Evolutionary conservation across 495 filamentous ascomycete genomes (phyloP), one percentile per base, ranked within the genome.

Genomic region (Chlorociboria aeruginascens): DNA sequence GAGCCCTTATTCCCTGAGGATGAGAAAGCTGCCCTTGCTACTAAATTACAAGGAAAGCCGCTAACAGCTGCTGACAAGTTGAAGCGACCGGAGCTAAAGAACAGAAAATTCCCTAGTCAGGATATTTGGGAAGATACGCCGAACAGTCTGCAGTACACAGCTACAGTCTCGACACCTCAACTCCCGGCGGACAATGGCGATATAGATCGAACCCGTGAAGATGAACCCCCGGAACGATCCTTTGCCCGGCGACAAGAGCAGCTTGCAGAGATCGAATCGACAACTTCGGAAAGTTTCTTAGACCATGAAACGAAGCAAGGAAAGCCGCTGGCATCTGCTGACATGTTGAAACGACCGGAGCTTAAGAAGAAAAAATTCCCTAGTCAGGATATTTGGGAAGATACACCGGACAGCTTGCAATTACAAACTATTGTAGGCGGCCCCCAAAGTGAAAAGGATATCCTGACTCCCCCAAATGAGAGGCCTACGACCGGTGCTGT

Each of bases 91-190:
- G 77, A 79, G 38, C 55, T 70, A 32, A 67, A 76, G 50, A 75
- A 77, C 59, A 85, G 86, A 41, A 77, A 83, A 40, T 98, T 98
- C 66, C 92, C 92, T 0, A 95, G 88, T 61, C 79, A 83, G 53
- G 92, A 99, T 61, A 77, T 96, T 33, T 99, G 92, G 92, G 92
- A 99, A 62, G 92, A 99, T 64, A 84, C 89, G 0, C 92, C 92
- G 3, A 85, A 82, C 65, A 90, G 85, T 66, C 69, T 86, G 40
- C 81, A 89, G 55, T 79, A 86, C 48, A 78, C 85, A 30, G 79
- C 92, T 14, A 89, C 83, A 47, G 89, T 99, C 10, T 81, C 85
- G 6, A 88, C 83, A 0, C 88, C 90, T 2, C 82, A 94, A 47
- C 54, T 73, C 7, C 58, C 66, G 0, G 73, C 75, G 32, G 74